phyloP scores from a whole-genome alignment of 2,329 filamentous ascomycete species.

The Fusarium nelsonii region DNA sequence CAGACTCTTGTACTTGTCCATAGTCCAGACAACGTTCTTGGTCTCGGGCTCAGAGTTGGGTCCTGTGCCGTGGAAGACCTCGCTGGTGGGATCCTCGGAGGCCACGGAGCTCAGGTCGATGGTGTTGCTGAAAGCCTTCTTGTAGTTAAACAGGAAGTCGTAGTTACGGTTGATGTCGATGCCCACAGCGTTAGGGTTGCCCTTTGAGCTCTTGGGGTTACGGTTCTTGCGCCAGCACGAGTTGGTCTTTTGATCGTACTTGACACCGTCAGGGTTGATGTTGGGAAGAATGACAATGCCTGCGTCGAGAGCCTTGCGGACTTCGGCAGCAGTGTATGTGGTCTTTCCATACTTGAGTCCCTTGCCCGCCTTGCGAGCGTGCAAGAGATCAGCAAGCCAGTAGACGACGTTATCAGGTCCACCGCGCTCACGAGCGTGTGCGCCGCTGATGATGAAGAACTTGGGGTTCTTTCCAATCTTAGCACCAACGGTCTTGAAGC shows the following conservation, averaged over 20 bases:
- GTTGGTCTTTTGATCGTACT: constrained; percentile 63
- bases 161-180: constrained; percentile 70
- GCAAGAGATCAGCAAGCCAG: constrained; percentile 68
- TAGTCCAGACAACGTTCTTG: constrained; percentile 64
- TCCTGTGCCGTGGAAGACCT: constrained; percentile 64
- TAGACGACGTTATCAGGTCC: constrained; percentile 68
- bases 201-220: constrained; percentile 56
- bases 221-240: constrained; percentile 70
- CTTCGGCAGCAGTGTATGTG: constrained; percentile 64
- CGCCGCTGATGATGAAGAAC: constrained; percentile 65
- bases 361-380: constrained; percentile 61
- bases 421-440: constrained; percentile 70
- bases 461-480: constrained; percentile 61
- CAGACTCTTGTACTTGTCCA: constrained; percentile 63
- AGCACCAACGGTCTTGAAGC: constrained; percentile 55
- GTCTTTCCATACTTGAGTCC: constrained; percentile 66
- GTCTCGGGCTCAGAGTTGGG: constrained; percentile 69
- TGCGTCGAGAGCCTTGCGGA: constrained; percentile 62
- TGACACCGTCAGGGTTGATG: constrained; percentile 67
- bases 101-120: constrained; percentile 55
- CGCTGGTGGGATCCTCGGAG: constrained; percentile 56
- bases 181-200: constrained; percentile 54
- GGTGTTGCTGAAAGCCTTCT: constrained; percentile 55
- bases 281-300: constrained; percentile 67
- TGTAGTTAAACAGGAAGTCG: constrained; percentile 68